Percentiles rank a stretch among this genome's conserved stretches.
These are phyloP conservation scores for Aspergillus sergii DNA, from an alignment of 2,329 filamentous ascomycete genomes.

Conservation along the genomic window DNA sequence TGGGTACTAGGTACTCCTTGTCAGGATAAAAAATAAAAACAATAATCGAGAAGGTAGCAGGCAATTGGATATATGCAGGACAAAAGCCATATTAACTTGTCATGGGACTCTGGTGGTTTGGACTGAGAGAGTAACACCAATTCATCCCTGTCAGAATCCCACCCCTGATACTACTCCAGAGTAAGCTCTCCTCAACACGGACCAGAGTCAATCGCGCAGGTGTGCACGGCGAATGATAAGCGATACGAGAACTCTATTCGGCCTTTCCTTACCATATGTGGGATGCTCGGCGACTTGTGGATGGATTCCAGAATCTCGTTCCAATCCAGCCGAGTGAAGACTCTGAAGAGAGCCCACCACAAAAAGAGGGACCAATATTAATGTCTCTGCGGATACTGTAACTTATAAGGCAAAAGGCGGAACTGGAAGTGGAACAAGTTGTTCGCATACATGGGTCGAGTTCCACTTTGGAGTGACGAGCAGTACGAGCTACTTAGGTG, in stretches of 20 bases:
- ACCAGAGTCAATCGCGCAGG: conserved; percentile 2
- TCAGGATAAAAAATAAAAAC: too few relatives aligned
- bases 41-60: neutral
- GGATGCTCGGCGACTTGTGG: neutral
- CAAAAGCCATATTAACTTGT: neutral
- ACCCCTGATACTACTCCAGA: neutral
- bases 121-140: neutral
- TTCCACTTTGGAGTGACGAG: neutral
- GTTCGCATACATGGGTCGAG: conserved; percentile 7
- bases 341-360: neutral
- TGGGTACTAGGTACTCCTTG: neutral
- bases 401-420: conserved; percentile 3
- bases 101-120: neutral
- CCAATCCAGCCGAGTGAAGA: neutral
- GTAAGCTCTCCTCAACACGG: neutral
- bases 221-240: conserved; percentile 1
- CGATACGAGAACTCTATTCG: neutral
- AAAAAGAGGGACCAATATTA: neutral
- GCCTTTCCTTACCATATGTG: neutral
- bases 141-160: neutral
- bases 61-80: neutral
- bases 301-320: neutral
- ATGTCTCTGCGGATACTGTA: neutral
- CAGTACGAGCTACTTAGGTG: neutral
- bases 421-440: conserved; percentile 4